Evolutionary conservation across 2,329 filamentous ascomycete genomes (phyloP).

Genomic region (Aspergillus pseudotamarii): DNA sequence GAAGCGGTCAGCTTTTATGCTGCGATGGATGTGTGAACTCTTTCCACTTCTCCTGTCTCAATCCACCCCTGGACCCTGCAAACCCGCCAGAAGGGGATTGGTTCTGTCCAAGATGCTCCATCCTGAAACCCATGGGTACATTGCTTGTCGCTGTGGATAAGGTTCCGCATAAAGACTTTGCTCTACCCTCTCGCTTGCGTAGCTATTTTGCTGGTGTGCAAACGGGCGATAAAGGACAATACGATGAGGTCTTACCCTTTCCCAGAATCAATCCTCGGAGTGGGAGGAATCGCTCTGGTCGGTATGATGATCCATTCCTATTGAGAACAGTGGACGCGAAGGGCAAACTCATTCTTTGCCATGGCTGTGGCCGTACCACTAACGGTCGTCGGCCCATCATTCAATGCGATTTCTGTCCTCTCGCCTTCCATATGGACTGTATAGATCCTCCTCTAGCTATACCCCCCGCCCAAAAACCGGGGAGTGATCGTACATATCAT

Average conservation of each 20-base stretch:
- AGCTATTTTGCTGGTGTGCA: conserved; percentile 78
- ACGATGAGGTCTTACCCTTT: conserved; percentile 66
- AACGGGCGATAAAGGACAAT: conserved; percentile 76
- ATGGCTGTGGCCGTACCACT: conserved; percentile 70
- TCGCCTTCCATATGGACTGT: conserved; percentile 92
- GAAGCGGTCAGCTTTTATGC: conserved; percentile 82
- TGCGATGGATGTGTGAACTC: conserved; percentile 90
- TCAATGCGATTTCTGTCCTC: conserved; percentile 78
- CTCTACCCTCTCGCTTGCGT: conserved; percentile 70
- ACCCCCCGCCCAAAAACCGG: conserved; percentile 62
- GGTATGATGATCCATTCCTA: conserved; percentile 34
- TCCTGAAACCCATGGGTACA: conserved; percentile 62
- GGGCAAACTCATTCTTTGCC: conserved; percentile 75
- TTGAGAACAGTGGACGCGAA: conserved; percentile 68
- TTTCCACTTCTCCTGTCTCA: conserved; percentile 87
- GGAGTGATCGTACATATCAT: conserved; percentile 58
- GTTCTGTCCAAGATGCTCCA: conserved; percentile 70
- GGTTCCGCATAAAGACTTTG: conserved; percentile 72
- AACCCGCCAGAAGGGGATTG: conserved; percentile 71
- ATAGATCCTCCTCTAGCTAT: conserved; percentile 80
- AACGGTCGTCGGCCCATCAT: conserved; percentile 72
- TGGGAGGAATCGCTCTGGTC: conserved; percentile 21
- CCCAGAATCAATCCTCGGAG: conserved; percentile 25
- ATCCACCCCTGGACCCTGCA: conserved; percentile 71
- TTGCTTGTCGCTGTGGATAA: conserved; percentile 68